A percentile compares a stretch with the other conserved stretches of the same genome.
phyloP scores from a whole-genome alignment of 2,329 filamentous ascomycete species.

The Aureobasidium sp. region DNA sequence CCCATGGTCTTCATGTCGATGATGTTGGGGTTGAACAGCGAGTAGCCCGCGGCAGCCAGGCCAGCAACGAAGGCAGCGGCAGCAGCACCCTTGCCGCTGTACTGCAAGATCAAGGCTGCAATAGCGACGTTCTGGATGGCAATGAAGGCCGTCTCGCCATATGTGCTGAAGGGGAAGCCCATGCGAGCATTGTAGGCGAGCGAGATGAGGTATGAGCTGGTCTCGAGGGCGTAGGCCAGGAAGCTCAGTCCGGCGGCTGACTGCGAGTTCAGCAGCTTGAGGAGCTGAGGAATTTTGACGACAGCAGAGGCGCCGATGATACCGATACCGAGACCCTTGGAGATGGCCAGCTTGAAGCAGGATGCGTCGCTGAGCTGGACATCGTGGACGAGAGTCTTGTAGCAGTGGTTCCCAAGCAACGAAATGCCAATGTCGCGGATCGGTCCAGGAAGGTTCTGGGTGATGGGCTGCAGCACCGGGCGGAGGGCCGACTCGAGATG shows the following conservation, averaged over 20 bases:
- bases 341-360: slow-evolving; percentile 84
- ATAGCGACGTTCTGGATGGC: slow-evolving; percentile 89
- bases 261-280: slow-evolving; percentile 77
- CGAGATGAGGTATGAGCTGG: slow-evolving; percentile 75
- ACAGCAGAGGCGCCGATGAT: slow-evolving; percentile 86
- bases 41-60: slow-evolving; percentile 61
- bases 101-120: slow-evolving; percentile 77
- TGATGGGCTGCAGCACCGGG: slow-evolving; percentile 37
- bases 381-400: slow-evolving; percentile 77
- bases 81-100: slow-evolving; percentile 58
- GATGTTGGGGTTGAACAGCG: slow-evolving; percentile 61
- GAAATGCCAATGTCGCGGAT: slow-evolving; percentile 68
- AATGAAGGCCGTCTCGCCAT: slow-evolving; percentile 89
- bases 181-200: slow-evolving; percentile 89
- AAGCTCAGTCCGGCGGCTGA: slow-evolving; percentile 82
- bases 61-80: slow-evolving; percentile 74
- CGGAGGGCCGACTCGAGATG: slow-evolving; percentile 38
- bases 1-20: slow-evolving; percentile 61
- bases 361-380: slow-evolving; percentile 68
- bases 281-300: slow-evolving; percentile 93
- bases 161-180: slow-evolving; percentile 92
- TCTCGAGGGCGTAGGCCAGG: slow-evolving; percentile 88
- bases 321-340: slow-evolving; percentile 85
- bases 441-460: slow-evolving; percentile 54
- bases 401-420: slow-evolving; percentile 75